A percentile compares a stretch with the other conserved stretches of the same genome.
Conservation (phyloP, 2,329 filamentous ascomycete genomes). For the Nannizziopsis barbatae region DNA sequence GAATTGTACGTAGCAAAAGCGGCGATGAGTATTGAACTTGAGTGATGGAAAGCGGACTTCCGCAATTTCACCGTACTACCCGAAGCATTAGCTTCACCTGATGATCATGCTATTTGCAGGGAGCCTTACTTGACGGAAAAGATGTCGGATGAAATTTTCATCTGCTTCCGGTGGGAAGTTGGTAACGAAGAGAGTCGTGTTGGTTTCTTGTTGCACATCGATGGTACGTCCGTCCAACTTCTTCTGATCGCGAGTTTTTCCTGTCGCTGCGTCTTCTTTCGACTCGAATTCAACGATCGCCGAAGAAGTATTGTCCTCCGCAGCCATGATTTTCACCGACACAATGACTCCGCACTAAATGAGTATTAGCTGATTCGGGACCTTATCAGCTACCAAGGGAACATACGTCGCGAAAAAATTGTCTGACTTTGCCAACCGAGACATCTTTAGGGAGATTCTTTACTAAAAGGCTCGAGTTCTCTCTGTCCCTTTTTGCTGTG, state of each 20-base stretch:
- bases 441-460: slow-evolving; percentile 61
- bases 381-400: background rate
- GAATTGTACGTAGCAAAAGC: slow-evolving; percentile 96
- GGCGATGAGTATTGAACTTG: slow-evolving; percentile 74
- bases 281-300: slow-evolving; percentile 78
- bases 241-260: slow-evolving; percentile 70
- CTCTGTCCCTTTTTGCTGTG: slow-evolving; percentile 63
- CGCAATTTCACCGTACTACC: slow-evolving; percentile 64
- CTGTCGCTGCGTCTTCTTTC: slow-evolving; percentile 67
- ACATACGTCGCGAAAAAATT: slow-evolving; percentile 71
- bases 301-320: slow-evolving; percentile 48
- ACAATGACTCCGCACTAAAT: slow-evolving; percentile 64
- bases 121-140: slow-evolving; percentile 43
- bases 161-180: slow-evolving; percentile 61
- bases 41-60: slow-evolving; percentile 83
- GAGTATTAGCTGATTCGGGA: slow-evolving; percentile 1
- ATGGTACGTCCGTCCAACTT: slow-evolving; percentile 63
- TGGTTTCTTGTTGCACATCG: slow-evolving; percentile 60
- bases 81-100: background rate
- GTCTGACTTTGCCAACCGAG: slow-evolving; percentile 61
- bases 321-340: slow-evolving; percentile 56
- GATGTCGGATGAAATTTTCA: slow-evolving; percentile 42
- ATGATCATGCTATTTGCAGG: background rate
- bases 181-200: slow-evolving; percentile 74
- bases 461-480: slow-evolving; percentile 77